These are phyloP conservation scores for Nitzschia palea DNA, from an alignment of 108 stramenopile species.

Conservation along the genomic window DNA sequence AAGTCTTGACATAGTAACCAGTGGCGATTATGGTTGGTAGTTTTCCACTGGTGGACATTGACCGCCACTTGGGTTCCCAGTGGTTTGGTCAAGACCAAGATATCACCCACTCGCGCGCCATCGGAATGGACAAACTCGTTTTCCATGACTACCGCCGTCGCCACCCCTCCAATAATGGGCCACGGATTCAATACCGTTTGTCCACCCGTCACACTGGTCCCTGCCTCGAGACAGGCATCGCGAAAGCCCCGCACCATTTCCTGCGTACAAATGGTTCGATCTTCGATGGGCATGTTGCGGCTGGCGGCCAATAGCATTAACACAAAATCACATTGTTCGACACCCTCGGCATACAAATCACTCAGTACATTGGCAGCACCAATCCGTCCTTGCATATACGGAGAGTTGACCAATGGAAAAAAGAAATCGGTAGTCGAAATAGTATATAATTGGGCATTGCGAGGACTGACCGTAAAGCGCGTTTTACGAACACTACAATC, in stretches of 20 bases:
- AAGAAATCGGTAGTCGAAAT: conserved; percentile 86
- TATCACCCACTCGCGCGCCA: conserved; percentile 70
- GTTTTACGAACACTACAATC: conserved; percentile 75
- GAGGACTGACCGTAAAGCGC: conserved; percentile 36
- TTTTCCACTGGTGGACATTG: conserved; percentile 86
- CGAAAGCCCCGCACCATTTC: conserved; percentile 84
- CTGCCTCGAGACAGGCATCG: conserved; percentile 75
- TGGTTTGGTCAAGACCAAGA: conserved; percentile 83
- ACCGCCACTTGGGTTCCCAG: conserved; percentile 87
- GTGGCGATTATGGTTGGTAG: conserved; percentile 13
- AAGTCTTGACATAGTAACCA: conserved; percentile 44
- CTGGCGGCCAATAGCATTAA: conserved; percentile 82
- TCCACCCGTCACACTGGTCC: conserved; percentile 75
- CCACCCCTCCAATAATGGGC: conserved; percentile 88
- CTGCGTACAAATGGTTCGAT: conserved; percentile 76
- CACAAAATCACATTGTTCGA: conserved; percentile 77
- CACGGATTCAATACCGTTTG: conserved; percentile 90
- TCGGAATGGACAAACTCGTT: conserved; percentile 75
- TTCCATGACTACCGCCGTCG: conserved; percentile 68
- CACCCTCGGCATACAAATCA: conserved; percentile 85
- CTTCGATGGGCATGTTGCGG: conserved; percentile 64
- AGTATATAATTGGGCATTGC: conserved; percentile 21
- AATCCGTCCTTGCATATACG: conserved; percentile 83
- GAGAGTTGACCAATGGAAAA: conserved; percentile 83
- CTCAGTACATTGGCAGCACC: conserved; percentile 86